Percentiles rank a stretch among this genome's conserved stretches.
phyloP scores from a whole-genome alignment of 768 basidiomycete genomes.

The Agrocybe chaxingu region DNA sequence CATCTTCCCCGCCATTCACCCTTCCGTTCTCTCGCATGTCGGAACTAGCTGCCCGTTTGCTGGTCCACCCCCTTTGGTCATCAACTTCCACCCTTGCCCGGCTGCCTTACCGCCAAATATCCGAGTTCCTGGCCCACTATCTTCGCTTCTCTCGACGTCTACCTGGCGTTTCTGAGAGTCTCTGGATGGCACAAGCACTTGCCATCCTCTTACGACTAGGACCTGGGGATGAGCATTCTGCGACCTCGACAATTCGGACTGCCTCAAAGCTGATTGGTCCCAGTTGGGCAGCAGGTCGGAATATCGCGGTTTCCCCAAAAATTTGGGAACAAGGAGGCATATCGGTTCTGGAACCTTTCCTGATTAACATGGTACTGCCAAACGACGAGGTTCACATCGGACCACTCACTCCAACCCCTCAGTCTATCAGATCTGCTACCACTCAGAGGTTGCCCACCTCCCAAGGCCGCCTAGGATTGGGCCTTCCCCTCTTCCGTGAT shows the following conservation, averaged over 20 bases:
- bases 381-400: constrained; percentile 40
- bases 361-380: constrained; percentile 45
- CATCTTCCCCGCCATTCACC: constrained; percentile 52
- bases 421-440: constrained; percentile 53
- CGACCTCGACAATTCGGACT: constrained; percentile 38
- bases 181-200: constrained; percentile 69
- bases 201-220: constrained; percentile 51
- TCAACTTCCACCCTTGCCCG: constrained; percentile 20
- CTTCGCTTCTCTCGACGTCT: constrained; percentile 57
- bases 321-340: constrained; percentile 54
- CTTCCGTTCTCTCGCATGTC: constrained; percentile 61
- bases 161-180: constrained; percentile 50
- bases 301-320: constrained; percentile 31
- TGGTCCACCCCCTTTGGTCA: constrained; percentile 52
- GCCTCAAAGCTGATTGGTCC: constrained; percentile 32
- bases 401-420: constrained; percentile 46
- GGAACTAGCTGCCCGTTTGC: constrained; percentile 44
- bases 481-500: constrained; percentile 50
- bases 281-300: constrained; percentile 37
- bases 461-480: constrained; percentile 24
- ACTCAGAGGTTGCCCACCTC: constrained; percentile 47
- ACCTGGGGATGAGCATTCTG: constrained; percentile 74
- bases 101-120: constrained; percentile 49
- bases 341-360: constrained; percentile 56
- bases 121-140: constrained; percentile 49